phyloP scores from a whole-genome alignment of 2,329 filamentous ascomycete species.

The Xenoacremonium recifei region DNA sequence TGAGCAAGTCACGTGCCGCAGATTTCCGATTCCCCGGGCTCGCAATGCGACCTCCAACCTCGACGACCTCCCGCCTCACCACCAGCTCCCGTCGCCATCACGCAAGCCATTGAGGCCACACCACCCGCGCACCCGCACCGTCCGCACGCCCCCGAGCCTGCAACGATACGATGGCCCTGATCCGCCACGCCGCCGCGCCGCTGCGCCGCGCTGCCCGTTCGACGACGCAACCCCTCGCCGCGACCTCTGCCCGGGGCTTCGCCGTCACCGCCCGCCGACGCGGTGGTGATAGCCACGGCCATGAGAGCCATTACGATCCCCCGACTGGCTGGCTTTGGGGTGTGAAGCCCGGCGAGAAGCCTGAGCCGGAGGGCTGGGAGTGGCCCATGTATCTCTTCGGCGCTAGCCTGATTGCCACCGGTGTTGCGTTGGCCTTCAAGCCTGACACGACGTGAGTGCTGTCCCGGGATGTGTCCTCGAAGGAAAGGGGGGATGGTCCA shows the following conservation, averaged over 20 bases:
- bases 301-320: slow-evolving; percentile 82
- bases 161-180: slow-evolving; percentile 32
- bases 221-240: slow-evolving; percentile 31
- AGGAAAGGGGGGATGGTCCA: background rate
- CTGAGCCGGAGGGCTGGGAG: slow-evolving; percentile 97
- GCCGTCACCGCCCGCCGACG: slow-evolving; percentile 42
- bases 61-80: slow-evolving; percentile 18
- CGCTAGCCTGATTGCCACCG: slow-evolving; percentile 69
- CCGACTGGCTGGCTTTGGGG: slow-evolving; percentile 92
- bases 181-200: slow-evolving; percentile 36
- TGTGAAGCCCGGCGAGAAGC: slow-evolving; percentile 91
- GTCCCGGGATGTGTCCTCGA: background rate
- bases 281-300: slow-evolving; percentile 39
- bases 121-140: slow-evolving; percentile 4
- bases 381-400: slow-evolving; percentile 81
- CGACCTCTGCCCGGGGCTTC: slow-evolving; percentile 37
- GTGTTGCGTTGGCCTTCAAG: slow-evolving; percentile 89
- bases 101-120: slow-evolving; percentile 30
- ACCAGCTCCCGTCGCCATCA: slow-evolving; percentile 17
- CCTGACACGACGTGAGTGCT: slow-evolving; percentile 97
- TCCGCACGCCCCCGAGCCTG: slow-evolving; percentile 17
- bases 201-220: slow-evolving; percentile 36
- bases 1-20: slow-evolving; percentile 21
- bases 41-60: slow-evolving; percentile 16
- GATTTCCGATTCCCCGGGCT: slow-evolving; percentile 22